Evolutionary conservation across 208 protist genomes (phyloP), one percentile per base, ranked within the genome.

Genomic region (Tritrichomonas musculus): DNA sequence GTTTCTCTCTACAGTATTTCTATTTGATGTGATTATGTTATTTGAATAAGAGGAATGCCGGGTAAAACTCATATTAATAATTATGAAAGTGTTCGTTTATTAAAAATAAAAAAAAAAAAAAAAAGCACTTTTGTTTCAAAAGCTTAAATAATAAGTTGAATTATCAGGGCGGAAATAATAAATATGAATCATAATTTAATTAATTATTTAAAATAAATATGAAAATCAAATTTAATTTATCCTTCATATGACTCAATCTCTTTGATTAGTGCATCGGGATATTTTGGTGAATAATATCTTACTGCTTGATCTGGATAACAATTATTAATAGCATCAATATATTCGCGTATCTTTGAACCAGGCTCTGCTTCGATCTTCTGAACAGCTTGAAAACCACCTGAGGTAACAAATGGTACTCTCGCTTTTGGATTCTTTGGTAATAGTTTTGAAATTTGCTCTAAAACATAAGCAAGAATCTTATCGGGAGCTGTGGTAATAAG

Each of bases 301-400:
- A 99, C 98, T 94, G 99, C 98, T 95, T 99, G 98, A 1, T 98
- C 97, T 39, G 98, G 98, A 96, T 98, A 99, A 96, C 97, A 98
- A 93, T 96, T 97, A 95, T 99, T 99, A 96, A 99, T 99, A 92
- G 96, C 96, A 92, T 98, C 96, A 92, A 99, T 98, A 93, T 97
- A 98, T 94, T 99, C 98, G 20, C 95, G 94, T 44, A 99, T 95
- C 94, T 98, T 98, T 55, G 97, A 97, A n/a, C 97, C 97, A 11
- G 96, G 95, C 93, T 99, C 98, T 14, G 98, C 95, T 64, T 98
- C 95, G 77, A 99, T 97, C 92, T 98, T 96, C 96, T 99, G 98
- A n/a, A 99, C 95, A 92, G 97, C 97, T 49, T 96, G 92, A n/a
- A 96, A 93, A 55, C 95, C 98, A 72, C 97, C 97, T 93, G 96